Evolutionary conservation across 768 basidiomycete genomes (phyloP).

Genomic region (Sarcomyxa edulis): DNA sequence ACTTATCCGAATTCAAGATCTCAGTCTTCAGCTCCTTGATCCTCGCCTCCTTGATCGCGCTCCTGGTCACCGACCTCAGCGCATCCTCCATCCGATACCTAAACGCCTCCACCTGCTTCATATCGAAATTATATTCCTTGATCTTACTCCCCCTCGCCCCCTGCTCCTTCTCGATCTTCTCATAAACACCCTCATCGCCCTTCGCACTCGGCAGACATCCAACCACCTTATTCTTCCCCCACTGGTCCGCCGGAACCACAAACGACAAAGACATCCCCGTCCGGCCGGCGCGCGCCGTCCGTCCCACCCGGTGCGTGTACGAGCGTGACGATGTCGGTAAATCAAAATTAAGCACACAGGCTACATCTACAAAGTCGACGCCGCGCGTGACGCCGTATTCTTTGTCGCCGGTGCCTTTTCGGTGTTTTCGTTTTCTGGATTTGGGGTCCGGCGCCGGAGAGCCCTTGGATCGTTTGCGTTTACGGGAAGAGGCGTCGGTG

Average conservation of each 20-base stretch:
- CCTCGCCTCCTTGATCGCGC: constrained; percentile 83
- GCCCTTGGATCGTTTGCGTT: constrained; percentile 50
- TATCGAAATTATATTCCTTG: constrained; percentile 91
- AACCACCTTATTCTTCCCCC: constrained; percentile 73
- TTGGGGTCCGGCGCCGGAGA: constrained; percentile 36
- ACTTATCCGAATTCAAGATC: constrained; percentile 91
- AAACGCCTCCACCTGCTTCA: constrained; percentile 96
- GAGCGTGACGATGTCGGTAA: constrained; percentile 82
- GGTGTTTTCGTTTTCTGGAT: constrained; percentile 46
- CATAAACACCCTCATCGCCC: constrained; percentile 73
- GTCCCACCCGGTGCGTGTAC: constrained; percentile 94
- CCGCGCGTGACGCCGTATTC: constrained; percentile 96
- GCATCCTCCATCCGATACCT: constrained; percentile 98
- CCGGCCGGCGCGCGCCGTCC: constrained; percentile 93
- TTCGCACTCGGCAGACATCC: constrained; percentile 63
- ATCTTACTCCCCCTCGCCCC: constrained; percentile 52
- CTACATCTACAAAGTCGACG: constrained; percentile 94
- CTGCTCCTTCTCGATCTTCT: constrained; percentile 73
- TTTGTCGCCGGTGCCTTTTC: constrained; percentile 46
- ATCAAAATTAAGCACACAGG: constrained; percentile 98
- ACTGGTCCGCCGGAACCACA: constrained; percentile 63
- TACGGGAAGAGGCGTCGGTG: constrained; percentile 24
- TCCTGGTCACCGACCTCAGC: constrained; percentile 79
- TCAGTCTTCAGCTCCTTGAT: constrained; percentile 92
- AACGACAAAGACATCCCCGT: constrained; percentile 91